Evolutionary conservation across 805 yeast species (phyloP), one percentile per base, ranked within the genome.

Genomic region (Cyberlindnera xylosilytica): DNA sequence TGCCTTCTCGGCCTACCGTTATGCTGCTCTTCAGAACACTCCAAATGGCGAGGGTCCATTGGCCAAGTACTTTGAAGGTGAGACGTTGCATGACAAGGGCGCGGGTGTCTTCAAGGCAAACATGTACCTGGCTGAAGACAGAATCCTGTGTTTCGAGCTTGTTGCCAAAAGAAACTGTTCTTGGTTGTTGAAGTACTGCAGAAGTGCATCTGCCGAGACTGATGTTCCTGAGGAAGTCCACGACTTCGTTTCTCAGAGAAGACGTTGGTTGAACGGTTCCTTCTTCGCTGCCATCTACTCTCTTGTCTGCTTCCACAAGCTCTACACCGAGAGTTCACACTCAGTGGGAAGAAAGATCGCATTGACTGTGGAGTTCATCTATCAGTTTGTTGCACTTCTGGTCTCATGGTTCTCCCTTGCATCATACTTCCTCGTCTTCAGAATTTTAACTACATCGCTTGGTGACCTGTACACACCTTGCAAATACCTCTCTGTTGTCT

Each of bases 181-280:
- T 47, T 91, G 96, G 87, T 67, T 86, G 17, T 74, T 93, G 53
- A 79, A 82, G 54, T 91, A 89, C 57, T 96, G 91, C 54, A 85
- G 85, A 58, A 76, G 82, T 42, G 96, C 97, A 4, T 78, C 78
- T 49, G 98, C 97, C 1, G 89, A 87, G 51, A 93, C 98, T 4
- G 98, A 93, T 74, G 98, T 90, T 35, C 98, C 98, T 6, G 95
- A 86, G 52, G 70, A 77, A 27, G 74, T 91, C 26, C 81, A 93
- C 18, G 97, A 90, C 57, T 82, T 91, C 50, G 82, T 93, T 24
- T 74, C 89, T 31, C 98, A 91, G 64, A 78, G 98, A 69, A 76
- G 98, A 61, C 79, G 98, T 66, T 93, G 98, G 98, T 75, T 91
- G 51, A 91, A 91, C 62, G 98, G 98, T 42, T 89, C 98, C 0